phyloP scores from a whole-genome alignment of 2,329 filamentous ascomycete species.

The Xylaria sp. region DNA sequence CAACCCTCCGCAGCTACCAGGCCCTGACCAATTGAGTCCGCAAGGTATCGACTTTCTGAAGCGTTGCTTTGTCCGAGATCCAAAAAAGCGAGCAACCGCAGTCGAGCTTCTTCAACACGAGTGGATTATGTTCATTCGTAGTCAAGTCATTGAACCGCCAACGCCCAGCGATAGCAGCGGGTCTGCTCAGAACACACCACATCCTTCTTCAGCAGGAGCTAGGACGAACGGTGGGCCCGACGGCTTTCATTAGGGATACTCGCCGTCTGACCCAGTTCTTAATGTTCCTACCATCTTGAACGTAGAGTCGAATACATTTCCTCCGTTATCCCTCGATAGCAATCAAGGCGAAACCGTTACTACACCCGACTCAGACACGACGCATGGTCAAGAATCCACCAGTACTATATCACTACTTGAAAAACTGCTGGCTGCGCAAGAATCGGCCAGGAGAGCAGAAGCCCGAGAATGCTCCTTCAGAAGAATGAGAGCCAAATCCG shows the following conservation, averaged over 20 bases:
- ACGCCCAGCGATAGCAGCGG: constrained; percentile 70
- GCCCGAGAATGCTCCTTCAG: constrained; percentile 41
- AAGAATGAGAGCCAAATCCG: constrained; percentile 42
- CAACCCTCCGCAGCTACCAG: constrained; percentile 87
- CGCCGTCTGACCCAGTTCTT: constrained; percentile 39
- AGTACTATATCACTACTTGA: constrained; percentile 26
- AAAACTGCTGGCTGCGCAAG: constrained; percentile 45
- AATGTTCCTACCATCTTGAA: constrained; percentile 35
- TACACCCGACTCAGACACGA: constrained; percentile 14
- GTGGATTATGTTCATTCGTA: constrained; percentile 79
- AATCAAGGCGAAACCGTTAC: constrained; percentile 12
- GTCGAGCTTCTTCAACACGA: constrained; percentile 93
- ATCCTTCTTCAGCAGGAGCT: constrained; percentile 46
- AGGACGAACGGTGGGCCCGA: constrained; percentile 48
- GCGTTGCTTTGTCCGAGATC: constrained; percentile 87
- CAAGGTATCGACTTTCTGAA: constrained; percentile 88
- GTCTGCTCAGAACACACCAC: constrained; percentile 53
- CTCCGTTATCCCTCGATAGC: not conserved
- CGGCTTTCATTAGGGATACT: constrained; percentile 51
- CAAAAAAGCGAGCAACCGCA: constrained; percentile 80
- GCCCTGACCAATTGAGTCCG: constrained; percentile 83
- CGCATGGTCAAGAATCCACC: constrained; percentile 19
- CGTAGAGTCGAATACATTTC: constrained; percentile 25
- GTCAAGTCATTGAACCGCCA: constrained; percentile 71
- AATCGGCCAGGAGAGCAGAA: constrained; percentile 45